Base-by-base conservation (phyloP, 2,329 filamentous ascomycete species). In the Diaporthe citrichinensis region DNA sequence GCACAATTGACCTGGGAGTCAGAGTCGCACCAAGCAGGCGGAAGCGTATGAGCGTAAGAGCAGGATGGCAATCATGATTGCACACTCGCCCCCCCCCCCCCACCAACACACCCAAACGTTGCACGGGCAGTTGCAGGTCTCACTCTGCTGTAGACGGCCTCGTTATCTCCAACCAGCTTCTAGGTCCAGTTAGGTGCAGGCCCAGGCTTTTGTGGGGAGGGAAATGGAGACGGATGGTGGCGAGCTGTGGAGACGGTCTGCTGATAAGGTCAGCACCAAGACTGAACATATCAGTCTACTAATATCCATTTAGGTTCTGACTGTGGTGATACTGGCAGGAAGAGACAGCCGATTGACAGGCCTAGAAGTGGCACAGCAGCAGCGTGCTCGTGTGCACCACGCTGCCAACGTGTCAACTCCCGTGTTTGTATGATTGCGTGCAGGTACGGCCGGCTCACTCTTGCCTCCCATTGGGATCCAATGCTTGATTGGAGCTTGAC, bases 401-500 rank as follows among this genome's bases (percentile, higher is more conserved):
- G 14, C 4, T 14, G 31, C 34, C 46, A 20, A 12, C 31, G 28
- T 25, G 14, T 20, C 39, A 23, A 36, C 10, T 53, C 46, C 44
- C 44, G 44, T 53, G 44, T 53, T 68, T 36, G 61, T 8, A 9
- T 31, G 61, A 7, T 14, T 67, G 25, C 25, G 4, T 46, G 39
- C n/a, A 9, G 25, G 15, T 41, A 14, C 31, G 53, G n/a, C 15
- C 25, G n/a, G 25, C 36, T 41, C 28, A 14, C 28, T 34, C 55
- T 34, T 36, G 25, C 44, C 62, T 53, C 20, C 31, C 62, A 36
- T 25, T 39, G 6, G 31, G 28, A 67, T 17, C 31, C 44, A 53
- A 68, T 39, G 28, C 62, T 68, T 53, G 62, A 6, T 39, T 36
- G 65, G 65, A 68, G 65, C 65, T 53, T 68, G 46, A 39, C 65